Conservation (phyloP, 257 asterid genomes). For the Paraleonurus japonicus region DNA sequence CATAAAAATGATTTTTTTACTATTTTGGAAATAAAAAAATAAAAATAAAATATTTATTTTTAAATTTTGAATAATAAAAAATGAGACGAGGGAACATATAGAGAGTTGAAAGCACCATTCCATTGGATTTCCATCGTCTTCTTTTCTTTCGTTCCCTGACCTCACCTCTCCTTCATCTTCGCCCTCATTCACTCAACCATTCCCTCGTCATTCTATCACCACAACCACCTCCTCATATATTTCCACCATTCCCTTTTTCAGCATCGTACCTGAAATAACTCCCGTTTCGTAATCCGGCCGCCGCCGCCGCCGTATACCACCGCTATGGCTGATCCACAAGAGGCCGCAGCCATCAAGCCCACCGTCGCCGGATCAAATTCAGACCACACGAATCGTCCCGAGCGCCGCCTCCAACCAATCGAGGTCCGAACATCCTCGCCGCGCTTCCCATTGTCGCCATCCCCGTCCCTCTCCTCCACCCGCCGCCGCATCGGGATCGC, state of each 20-base stretch:
- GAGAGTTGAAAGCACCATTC: not conserved
- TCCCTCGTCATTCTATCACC: not conserved
- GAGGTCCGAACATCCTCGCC: constrained; percentile 38
- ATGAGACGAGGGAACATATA: too few species aligned
- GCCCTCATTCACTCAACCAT: constrained; percentile 12
- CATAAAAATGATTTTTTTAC: too few species aligned
- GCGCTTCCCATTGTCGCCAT: constrained; percentile 27
- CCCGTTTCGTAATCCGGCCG: not conserved
- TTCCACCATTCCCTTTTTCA: constrained; percentile 6
- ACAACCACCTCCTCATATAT: not conserved
- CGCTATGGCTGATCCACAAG: constrained; percentile 30
- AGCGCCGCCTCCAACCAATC: constrained; percentile 29
- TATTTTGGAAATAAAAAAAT: too few species aligned
- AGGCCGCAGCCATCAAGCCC: constrained; percentile 13
- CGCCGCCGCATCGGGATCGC: constrained; percentile 58
- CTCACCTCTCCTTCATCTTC: constrained; percentile 22
- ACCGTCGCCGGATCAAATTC: not conserved
- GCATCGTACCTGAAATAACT: not conserved
- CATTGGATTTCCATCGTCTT: not conserved
- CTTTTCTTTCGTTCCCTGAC: too few species aligned
- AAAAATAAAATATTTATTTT: too few species aligned
- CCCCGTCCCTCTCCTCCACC: constrained; percentile 25
- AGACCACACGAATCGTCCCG: not conserved
- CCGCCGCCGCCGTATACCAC: constrained; percentile 10
- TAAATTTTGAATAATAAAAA: too few species aligned